phyloP scores from a whole-genome alignment of 2,329 filamentous ascomycete genomes.

The Phyllosticta ampelicida region DNA sequence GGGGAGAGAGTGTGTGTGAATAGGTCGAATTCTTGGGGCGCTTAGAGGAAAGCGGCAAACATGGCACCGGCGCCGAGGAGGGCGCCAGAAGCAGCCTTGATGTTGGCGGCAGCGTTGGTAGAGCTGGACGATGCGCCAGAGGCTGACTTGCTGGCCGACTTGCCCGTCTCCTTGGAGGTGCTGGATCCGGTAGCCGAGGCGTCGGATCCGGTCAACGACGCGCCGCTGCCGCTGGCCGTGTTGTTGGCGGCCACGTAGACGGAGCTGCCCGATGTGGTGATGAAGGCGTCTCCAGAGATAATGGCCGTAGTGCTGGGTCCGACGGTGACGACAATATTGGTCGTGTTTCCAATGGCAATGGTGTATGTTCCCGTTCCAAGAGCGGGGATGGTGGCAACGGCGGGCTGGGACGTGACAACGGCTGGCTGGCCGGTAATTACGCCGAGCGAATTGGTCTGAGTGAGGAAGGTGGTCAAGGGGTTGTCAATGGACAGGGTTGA shows the following conservation, averaged over 20 bases:
- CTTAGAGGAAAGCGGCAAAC: conserved; percentile 11
- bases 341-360: conserved; percentile 18
- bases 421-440: conserved; percentile 25
- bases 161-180: conserved; percentile 11
- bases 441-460: conserved; percentile 24
- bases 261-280: conserved; percentile 4
- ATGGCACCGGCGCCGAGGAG: conserved; percentile 11
- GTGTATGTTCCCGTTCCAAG: conserved; percentile 25
- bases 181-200: background rate
- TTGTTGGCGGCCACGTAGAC: conserved; percentile 1
- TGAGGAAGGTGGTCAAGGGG: conserved; percentile 17
- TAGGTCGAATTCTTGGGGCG: background rate
- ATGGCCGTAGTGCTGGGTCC: conserved; percentile 24
- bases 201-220: background rate
- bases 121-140: conserved; percentile 12
- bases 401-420: conserved; percentile 15
- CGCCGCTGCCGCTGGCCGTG: background rate
- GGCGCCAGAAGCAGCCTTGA: conserved; percentile 10
- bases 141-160: conserved; percentile 6
- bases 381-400: conserved; percentile 24
- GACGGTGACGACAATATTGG: conserved; percentile 23
- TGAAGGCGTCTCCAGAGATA: conserved; percentile 12
- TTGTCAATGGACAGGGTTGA: background rate
- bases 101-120: conserved; percentile 8
- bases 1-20: no score